phyloP scores from a whole-genome alignment of 768 basidiomycete genomes.

The Serendipita vermifera region DNA sequence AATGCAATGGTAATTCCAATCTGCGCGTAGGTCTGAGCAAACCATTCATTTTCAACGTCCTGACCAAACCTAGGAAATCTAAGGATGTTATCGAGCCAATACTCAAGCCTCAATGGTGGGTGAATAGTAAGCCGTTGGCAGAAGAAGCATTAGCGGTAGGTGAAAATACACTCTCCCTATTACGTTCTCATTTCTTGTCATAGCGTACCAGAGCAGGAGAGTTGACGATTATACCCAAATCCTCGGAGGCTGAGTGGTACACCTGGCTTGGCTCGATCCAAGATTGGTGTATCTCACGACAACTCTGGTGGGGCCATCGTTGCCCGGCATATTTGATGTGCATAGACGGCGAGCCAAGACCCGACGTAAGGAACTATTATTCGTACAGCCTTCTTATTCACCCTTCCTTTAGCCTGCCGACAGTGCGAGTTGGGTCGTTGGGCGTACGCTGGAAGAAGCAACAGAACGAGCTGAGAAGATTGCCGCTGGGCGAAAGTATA shows the following conservation, averaged over 20 bases:
- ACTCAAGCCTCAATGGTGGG: slow-evolving; percentile 99
- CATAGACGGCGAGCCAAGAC: slow-evolving; percentile 54
- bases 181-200: slow-evolving; percentile 5
- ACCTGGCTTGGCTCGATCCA: slow-evolving; percentile 91
- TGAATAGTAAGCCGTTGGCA: slow-evolving; percentile 81
- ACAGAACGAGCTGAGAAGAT: slow-evolving; percentile 56
- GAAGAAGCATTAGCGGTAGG: slow-evolving; percentile 74
- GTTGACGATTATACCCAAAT: slow-evolving; percentile 65
- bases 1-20: slow-evolving; percentile 96
- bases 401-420: slow-evolving; percentile 39
- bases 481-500: slow-evolving; percentile 54
- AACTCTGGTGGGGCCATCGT: slow-evolving; percentile 98
- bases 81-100: slow-evolving; percentile 93
- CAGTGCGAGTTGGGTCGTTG: slow-evolving; percentile 84
- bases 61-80: slow-evolving; percentile 52
- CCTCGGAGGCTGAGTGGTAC: slow-evolving; percentile 89
- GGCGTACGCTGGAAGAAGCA: slow-evolving; percentile 64
- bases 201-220: slow-evolving; percentile 86
- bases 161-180: background rate
- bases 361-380: slow-evolving; percentile 38
- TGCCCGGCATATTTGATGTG: slow-evolving; percentile 87
- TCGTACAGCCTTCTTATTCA: background rate
- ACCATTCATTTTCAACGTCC: no score
- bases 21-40: slow-evolving; percentile 56
- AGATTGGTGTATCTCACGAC: slow-evolving; percentile 98